These are phyloP conservation scores for Paracorniculantispora psalliotae DNA, from an alignment of 2,329 filamentous ascomycete species.

Conservation along the genomic window DNA sequence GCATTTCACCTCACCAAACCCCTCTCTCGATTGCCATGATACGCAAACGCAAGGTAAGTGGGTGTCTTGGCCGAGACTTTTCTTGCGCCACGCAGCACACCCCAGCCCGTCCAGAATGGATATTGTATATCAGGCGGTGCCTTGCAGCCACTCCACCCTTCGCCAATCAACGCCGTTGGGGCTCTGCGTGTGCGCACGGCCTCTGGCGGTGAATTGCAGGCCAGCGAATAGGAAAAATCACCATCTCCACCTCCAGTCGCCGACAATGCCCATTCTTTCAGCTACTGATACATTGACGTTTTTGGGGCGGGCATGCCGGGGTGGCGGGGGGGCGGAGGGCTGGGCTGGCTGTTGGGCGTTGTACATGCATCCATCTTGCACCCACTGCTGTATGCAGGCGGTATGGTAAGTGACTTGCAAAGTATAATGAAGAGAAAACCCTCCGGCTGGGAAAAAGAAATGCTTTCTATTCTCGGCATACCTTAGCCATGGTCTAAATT, in stretches of 20 bases:
- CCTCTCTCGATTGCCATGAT: background rate
- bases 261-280: background rate
- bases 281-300: background rate
- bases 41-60: background rate
- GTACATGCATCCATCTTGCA: background rate
- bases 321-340: no score
- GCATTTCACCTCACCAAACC: background rate
- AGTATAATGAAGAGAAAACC: background rate
- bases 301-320: background rate
- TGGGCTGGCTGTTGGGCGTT: background rate
- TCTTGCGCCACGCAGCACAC: background rate
- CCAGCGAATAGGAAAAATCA: background rate
- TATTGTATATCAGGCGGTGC: background rate
- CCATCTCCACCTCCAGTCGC: background rate
- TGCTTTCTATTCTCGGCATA: background rate
- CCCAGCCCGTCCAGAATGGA: background rate
- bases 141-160: background rate
- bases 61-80: background rate
- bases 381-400: background rate
- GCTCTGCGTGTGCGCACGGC: constrained; percentile 7
- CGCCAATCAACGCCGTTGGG: constrained; percentile 3
- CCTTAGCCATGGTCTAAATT: background rate
- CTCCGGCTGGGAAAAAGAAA: background rate
- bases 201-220: constrained; percentile 9
- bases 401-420: background rate